These are phyloP conservation scores for Tetradesmus obliquus DNA, from an alignment of 139 green algal species.

Conservation along the genomic window DNA sequence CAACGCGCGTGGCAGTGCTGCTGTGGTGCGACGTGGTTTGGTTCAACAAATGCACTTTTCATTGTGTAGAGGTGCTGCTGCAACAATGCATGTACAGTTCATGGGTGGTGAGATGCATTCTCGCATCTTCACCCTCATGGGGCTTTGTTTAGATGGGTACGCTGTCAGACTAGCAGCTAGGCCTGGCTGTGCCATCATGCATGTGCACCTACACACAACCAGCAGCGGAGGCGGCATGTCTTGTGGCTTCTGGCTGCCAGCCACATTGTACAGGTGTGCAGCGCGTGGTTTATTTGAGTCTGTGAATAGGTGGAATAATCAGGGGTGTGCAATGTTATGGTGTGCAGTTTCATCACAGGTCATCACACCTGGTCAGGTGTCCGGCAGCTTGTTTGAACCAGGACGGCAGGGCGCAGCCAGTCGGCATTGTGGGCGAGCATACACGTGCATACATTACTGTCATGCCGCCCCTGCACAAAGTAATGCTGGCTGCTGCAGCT, in stretches of 20 bases:
- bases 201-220: neutral
- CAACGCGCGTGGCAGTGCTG: neutral
- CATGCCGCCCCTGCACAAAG: neutral
- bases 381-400: too few species aligned
- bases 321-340: neutral
- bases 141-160: neutral
- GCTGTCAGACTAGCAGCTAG: neutral
- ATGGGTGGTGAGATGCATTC: neutral
- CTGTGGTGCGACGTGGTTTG: neutral
- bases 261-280: too few species aligned
- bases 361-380: too few species aligned
- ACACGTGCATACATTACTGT: neutral
- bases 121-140: neutral
- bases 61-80: neutral
- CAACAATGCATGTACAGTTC: conserved; percentile 4
- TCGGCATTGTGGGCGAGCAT: neutral
- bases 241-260: too few species aligned
- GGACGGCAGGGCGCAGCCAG: neutral
- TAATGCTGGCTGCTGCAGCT: neutral
- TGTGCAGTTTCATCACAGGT: neutral
- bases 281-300: too few species aligned
- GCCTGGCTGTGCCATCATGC: neutral
- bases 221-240: too few species aligned
- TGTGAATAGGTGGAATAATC: too few species aligned
- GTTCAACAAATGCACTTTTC: neutral